phyloP scores from a whole-genome alignment of 2,329 filamentous ascomycete genomes.

The Dactylella cylindrospora region DNA sequence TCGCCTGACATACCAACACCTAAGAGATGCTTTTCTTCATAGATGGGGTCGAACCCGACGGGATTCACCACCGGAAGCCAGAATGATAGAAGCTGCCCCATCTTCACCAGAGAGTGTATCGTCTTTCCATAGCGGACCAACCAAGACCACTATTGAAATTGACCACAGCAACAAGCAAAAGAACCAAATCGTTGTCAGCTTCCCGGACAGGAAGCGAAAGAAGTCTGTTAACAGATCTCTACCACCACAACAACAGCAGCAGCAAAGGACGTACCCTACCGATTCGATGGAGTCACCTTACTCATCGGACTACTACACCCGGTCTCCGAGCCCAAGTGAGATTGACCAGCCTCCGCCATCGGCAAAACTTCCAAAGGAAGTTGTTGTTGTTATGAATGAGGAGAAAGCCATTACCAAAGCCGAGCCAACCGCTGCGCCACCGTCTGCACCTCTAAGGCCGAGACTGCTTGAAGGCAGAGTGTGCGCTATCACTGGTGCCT shows the following conservation, averaged over 20 bases:
- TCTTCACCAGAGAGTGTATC: slow-evolving; percentile 39
- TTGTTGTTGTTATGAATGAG: slow-evolving; percentile 38
- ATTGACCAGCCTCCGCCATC: slow-evolving; percentile 14
- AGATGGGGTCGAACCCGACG: slow-evolving; percentile 46
- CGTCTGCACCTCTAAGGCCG: slow-evolving; percentile 44
- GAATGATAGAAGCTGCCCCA: slow-evolving; percentile 40
- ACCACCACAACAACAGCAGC: slow-evolving; percentile 14
- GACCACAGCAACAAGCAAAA: slow-evolving; percentile 42
- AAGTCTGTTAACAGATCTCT: slow-evolving; percentile 29
- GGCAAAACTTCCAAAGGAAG: slow-evolving; percentile 23
- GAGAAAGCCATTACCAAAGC: slow-evolving; percentile 30
- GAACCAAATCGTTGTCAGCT: slow-evolving; percentile 42
- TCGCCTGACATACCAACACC: slow-evolving; percentile 47
- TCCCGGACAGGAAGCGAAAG: slow-evolving; percentile 32
- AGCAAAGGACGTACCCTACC: slow-evolving; percentile 31
- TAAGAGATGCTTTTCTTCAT: slow-evolving; percentile 48
- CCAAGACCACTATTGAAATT: slow-evolving; percentile 40
- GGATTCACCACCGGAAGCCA: slow-evolving; percentile 35
- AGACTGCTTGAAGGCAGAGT: slow-evolving; percentile 48
- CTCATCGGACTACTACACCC: slow-evolving; percentile 40
- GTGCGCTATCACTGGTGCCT: slow-evolving; percentile 67
- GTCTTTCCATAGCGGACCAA: slow-evolving; percentile 37
- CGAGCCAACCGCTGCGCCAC: slow-evolving; percentile 18
- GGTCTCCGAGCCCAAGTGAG: slow-evolving; percentile 36
- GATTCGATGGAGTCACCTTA: slow-evolving; percentile 40